A percentile compares a stretch with the other conserved stretches of the same genome.
phyloP scores from a whole-genome alignment of 371 early-diverging fungal species.

The Mucor lusitanicus region DNA sequence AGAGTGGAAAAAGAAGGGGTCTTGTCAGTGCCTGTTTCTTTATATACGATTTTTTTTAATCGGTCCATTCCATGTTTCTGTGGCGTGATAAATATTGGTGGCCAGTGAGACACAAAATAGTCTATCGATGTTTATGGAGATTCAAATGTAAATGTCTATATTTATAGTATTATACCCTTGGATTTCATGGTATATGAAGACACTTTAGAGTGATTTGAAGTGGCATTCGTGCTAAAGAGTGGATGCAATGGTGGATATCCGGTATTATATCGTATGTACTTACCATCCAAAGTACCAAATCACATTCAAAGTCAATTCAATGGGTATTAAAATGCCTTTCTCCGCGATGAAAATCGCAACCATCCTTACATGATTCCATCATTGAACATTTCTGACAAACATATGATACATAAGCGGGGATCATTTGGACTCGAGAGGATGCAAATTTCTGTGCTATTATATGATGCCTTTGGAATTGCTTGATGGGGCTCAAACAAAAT shows the following conservation, averaged over 20 bases:
- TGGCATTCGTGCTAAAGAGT: not conserved
- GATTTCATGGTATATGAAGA: not conserved
- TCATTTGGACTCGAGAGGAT: not conserved
- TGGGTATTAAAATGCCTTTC: not conserved
- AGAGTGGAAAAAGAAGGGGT: not conserved
- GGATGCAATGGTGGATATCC: not conserved
- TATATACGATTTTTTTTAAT: not conserved
- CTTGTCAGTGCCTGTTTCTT: not conserved
- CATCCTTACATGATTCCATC: not conserved
- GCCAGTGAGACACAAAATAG: slow-evolving; percentile 9
- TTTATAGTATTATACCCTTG: not conserved
- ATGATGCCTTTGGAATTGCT: too few species aligned
- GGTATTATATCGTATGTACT: not conserved
- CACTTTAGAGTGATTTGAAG: not conserved
- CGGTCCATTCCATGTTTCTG: not conserved
- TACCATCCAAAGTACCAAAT: not conserved
- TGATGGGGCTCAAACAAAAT: not conserved
- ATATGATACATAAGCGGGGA: not conserved
- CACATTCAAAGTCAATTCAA: not conserved
- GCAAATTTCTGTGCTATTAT: not conserved
- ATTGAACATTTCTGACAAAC: not conserved
- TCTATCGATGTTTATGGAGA: not conserved
- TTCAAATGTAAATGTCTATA: not conserved
- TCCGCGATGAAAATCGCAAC: not conserved
- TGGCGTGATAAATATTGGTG: slow-evolving; percentile 26